Conservation (phyloP, 495 filamentous ascomycete species). For the Podospora conica region DNA sequence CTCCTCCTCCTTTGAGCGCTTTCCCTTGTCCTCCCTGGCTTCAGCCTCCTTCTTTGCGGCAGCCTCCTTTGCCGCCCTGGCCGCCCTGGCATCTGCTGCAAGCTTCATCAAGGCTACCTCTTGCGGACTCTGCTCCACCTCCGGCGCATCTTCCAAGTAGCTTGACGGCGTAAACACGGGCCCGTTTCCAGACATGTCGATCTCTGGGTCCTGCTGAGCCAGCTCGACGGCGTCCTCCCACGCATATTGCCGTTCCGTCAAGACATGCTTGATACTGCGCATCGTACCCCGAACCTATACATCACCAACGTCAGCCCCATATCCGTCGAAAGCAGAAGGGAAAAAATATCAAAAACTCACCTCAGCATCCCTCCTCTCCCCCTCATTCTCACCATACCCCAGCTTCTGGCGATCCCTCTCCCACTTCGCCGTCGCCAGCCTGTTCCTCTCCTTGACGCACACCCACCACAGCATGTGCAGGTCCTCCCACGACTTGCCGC, state of each 20-base stretch:
- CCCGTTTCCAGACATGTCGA: conserved; percentile 49
- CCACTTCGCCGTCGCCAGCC: conserved; percentile 66
- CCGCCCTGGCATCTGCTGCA: conserved; percentile 3
- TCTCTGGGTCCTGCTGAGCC: conserved; percentile 60
- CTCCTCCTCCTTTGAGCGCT: too few relatives aligned
- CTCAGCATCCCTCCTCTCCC: conserved; percentile 48
- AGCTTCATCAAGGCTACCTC: conserved; percentile 5
- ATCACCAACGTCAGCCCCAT: conserved; percentile 3
- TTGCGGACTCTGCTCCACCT: conserved; percentile 11
- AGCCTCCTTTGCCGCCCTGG: conserved; percentile 2
- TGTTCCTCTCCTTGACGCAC: conserved; percentile 87
- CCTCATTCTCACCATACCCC: conserved; percentile 63
- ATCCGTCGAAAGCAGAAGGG: neutral
- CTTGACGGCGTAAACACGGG: conserved; percentile 42
- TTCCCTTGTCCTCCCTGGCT: too few relatives aligned
- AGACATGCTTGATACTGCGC: conserved; percentile 69
- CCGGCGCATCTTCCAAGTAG: conserved; percentile 27
- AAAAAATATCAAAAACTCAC: conserved; percentile 48
- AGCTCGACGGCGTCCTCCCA: conserved; percentile 78
- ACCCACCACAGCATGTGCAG: conserved; percentile 91
- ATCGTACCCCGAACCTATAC: conserved; percentile 63
- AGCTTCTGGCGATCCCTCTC: conserved; percentile 60
- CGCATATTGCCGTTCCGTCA: conserved; percentile 84
- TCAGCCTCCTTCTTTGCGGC: too few relatives aligned
- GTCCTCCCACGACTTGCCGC: conserved; percentile 87